Evolutionary conservation across 1,284 basidiomycete genomes (phyloP).

Genomic region (Ceratobasidium sp.): DNA sequence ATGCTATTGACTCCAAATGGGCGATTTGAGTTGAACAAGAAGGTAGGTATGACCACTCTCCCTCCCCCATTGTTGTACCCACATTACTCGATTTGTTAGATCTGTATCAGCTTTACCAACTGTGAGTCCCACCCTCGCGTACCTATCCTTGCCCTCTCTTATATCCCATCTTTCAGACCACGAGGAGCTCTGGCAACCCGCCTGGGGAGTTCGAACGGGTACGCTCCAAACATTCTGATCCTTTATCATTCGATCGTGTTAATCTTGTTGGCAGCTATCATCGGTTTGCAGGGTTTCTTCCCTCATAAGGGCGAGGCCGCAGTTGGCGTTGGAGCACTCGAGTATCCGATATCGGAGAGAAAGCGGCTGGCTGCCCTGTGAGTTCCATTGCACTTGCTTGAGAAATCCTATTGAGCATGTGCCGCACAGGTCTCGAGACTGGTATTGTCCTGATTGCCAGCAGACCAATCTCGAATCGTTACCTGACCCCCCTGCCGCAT

Average conservation of each 20-base stretch:
- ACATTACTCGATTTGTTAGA: constrained; percentile 57
- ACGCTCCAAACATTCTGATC: constrained; percentile 45
- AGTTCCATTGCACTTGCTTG: constrained; percentile 51
- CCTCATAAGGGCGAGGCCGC: constrained; percentile 87
- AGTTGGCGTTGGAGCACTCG: constrained; percentile 88
- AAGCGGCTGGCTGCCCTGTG: constrained; percentile 80
- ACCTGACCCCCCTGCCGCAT: constrained; percentile 61
- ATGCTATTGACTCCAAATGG: constrained; percentile 96
- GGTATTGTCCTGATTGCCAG: constrained; percentile 80
- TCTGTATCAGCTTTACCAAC: constrained; percentile 91
- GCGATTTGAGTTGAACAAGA: constrained; percentile 92
- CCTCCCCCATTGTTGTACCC: constrained; percentile 45
- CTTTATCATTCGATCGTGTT: background rate
- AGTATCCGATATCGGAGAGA: constrained; percentile 78
- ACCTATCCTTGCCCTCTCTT: constrained; percentile 51
- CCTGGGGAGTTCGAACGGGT: constrained; percentile 96
- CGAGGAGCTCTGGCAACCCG: constrained; percentile 93
- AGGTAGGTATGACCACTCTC: constrained; percentile 62
- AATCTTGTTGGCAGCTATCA: constrained; percentile 65
- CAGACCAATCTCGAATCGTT: constrained; percentile 71
- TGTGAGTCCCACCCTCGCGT: constrained; percentile 59
- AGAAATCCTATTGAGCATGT: constrained; percentile 31
- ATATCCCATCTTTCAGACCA: constrained; percentile 61
- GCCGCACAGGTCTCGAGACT: constrained; percentile 71
- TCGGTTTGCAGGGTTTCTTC: constrained; percentile 91